A percentile compares a stretch with the other conserved stretches of the same genome.
Conservation (phyloP, 441 rosid genomes). For the Eutrema salsugineum region DNA sequence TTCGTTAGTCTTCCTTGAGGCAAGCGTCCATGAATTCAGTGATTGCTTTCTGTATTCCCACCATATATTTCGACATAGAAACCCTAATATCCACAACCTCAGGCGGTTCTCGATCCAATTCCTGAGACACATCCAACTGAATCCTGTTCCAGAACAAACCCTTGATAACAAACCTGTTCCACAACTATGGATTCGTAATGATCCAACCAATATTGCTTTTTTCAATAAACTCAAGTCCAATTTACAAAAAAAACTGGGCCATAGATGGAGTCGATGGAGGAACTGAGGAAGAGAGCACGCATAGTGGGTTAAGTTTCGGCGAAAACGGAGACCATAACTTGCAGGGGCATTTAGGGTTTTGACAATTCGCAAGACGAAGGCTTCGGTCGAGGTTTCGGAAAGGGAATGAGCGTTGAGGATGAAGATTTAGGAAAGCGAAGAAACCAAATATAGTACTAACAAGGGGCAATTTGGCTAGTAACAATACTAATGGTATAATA, state of each 20-base stretch:
- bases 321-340: slow-evolving; percentile 87
- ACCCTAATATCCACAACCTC: slow-evolving; percentile 88
- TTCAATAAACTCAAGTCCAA: background rate
- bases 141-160: slow-evolving; percentile 69
- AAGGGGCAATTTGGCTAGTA: too few relatives aligned
- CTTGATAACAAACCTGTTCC: background rate
- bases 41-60: slow-evolving; percentile 89
- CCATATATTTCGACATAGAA: slow-evolving; percentile 81
- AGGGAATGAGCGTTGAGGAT: slow-evolving; percentile 66
- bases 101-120: slow-evolving; percentile 78
- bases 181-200: background rate
- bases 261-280: slow-evolving; percentile 64
- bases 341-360: slow-evolving; percentile 56
- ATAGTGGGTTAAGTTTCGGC: slow-evolving; percentile 82
- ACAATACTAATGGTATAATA: too few relatives aligned
- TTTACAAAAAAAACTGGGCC: slow-evolving; percentile 87
- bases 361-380: slow-evolving; percentile 78
- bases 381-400: slow-evolving; percentile 83
- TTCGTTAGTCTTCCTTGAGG: slow-evolving; percentile 86
- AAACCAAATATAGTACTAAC: too few relatives aligned
- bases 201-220: background rate
- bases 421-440: slow-evolving; percentile 58
- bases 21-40: slow-evolving; percentile 92
- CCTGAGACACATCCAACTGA: slow-evolving; percentile 90
- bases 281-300: slow-evolving; percentile 71